Base-by-base conservation (phyloP, 805 yeast species). In the Vanderwaltozyma tropicalis region DNA sequence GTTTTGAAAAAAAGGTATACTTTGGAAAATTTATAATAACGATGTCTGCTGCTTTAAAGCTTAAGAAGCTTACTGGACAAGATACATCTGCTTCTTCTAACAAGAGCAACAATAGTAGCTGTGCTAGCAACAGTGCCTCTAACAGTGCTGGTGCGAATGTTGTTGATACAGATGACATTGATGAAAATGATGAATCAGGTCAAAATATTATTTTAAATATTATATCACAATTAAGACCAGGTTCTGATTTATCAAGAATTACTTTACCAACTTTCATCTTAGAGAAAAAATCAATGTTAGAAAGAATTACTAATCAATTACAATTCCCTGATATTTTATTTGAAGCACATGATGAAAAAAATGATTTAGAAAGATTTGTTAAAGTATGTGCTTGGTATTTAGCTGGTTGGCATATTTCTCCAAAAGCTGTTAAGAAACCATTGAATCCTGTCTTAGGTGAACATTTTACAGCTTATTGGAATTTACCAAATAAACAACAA, bases 401-500 rank as follows among this genome's bases (percentile, higher is more conserved):
- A 59, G 75, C 96, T 3, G 86, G 94, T 34, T 92, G 97, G 97
- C 96, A 92, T 56, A 92, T 92, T 57, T 92, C 96, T 1, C 98
- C 97, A 21, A 89, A 89, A 57, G 98, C 97, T 3, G 98, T 92
- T 13, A 92, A 92, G 59, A 92, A 92, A 61, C 98, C 98, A 0
- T 68, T 92, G 52, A 92, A 92, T 55, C 98, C 98, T 1, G 86
- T 92, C 6, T 57, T 92, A 19, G 96, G 97, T 22, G 98, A 92
- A 57, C 72, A 80, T 47, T 92, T 85, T 60, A 74, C 85, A 16
- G 80, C 95, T 53, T 88, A 81, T 57, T 92, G 98, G 98, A 92
- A 87, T 50, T 63, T 86, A 32, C 77, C 88, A 10, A 75, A 81
- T 35, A 72, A 68, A 22, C 75, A 71, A 22, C 71, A 71, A 36